A percentile compares a stretch with the other conserved stretches of the same genome.
phyloP scores from a whole-genome alignment of 305 asterid genomes.

The Rubia occidens region DNA sequence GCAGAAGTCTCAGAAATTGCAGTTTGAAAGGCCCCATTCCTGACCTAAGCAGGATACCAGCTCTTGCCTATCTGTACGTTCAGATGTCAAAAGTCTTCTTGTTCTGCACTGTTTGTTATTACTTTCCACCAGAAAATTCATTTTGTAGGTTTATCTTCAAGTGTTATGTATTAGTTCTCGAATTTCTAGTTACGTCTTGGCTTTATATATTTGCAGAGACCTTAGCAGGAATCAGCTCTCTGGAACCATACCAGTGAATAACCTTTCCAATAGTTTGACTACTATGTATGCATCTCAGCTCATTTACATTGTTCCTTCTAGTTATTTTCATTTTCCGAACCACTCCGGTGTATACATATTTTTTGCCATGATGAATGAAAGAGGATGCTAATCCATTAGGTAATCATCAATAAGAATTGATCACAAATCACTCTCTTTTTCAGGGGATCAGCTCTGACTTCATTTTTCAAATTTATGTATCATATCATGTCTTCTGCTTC shows the following conservation, averaged over 20 bases:
- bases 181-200: slow-evolving; percentile 11
- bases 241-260: slow-evolving; percentile 28
- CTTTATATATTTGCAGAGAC: slow-evolving; percentile 29
- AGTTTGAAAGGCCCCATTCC: slow-evolving; percentile 36
- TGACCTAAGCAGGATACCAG: slow-evolving; percentile 33
- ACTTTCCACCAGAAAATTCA: too few species aligned
- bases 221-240: slow-evolving; percentile 39
- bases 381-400: too few species aligned
- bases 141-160: slow-evolving; percentile 7
- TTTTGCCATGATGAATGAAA: too few species aligned
- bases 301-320: background rate
- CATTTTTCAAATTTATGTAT: background rate
- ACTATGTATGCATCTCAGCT: slow-evolving; percentile 31
- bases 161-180: background rate
- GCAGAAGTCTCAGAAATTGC: slow-evolving; percentile 50
- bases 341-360: too few species aligned
- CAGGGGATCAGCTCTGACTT: background rate
- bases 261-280: slow-evolving; percentile 31
- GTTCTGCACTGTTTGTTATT: background rate
- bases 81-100: background rate
- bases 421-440: too few species aligned
- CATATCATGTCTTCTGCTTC: background rate
- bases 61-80: slow-evolving; percentile 35
- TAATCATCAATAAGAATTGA: too few species aligned
- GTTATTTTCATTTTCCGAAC: background rate